phyloP scores from a whole-genome alignment of 2,329 filamentous ascomycete genomes.

The Xylariaceae sp. region DNA sequence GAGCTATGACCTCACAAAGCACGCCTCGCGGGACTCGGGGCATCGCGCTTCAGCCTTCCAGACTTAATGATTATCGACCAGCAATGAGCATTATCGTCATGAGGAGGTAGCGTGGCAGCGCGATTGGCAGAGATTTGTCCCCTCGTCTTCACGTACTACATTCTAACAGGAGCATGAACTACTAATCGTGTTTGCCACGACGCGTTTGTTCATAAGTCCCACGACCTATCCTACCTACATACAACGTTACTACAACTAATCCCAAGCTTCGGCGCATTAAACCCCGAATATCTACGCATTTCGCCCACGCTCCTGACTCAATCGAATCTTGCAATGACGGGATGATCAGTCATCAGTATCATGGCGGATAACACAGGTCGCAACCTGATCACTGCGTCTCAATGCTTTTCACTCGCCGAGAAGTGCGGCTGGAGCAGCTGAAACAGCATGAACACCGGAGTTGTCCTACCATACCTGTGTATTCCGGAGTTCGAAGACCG shows the following conservation, averaged over 20 bases:
- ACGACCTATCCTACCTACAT: too few species aligned
- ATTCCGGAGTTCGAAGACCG: too few species aligned
- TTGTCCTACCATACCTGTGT: too few species aligned
- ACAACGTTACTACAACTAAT: too few species aligned
- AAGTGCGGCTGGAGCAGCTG: too few species aligned
- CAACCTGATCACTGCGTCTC: not conserved
- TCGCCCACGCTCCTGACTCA: not conserved
- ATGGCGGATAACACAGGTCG: not conserved
- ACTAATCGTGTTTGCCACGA: not conserved
- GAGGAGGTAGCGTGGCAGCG: constrained; percentile 5
- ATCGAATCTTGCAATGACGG: not conserved
- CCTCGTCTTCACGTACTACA: not conserved
- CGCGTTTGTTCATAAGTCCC: too few species aligned
- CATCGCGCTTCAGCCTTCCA: too few species aligned
- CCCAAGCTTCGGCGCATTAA: too few species aligned
- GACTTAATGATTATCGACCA: too few species aligned
- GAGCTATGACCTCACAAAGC: constrained; percentile 5
- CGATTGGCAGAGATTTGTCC: not conserved
- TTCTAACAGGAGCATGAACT: not conserved
- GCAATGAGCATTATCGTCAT: not conserved
- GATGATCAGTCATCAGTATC: not conserved
- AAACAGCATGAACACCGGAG: too few species aligned
- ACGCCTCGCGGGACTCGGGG: not conserved
- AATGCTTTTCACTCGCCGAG: not conserved
- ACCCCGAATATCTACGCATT: too few species aligned